Base-by-base conservation (phyloP, 352 stramenopile species). In the Phytopythium ostracodes region DNA sequence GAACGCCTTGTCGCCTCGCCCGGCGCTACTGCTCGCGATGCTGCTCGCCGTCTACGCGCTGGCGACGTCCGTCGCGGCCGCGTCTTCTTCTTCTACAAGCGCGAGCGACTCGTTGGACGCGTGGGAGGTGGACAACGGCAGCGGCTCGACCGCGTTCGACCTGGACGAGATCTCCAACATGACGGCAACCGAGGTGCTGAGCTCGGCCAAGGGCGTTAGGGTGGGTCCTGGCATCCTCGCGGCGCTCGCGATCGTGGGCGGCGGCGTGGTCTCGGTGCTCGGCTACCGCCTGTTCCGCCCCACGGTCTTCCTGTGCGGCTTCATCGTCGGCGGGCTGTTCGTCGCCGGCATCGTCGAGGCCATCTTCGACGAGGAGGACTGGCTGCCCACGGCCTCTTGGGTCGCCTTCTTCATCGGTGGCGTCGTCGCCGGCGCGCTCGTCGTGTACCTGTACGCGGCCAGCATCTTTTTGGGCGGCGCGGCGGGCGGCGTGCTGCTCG, bases 261-360 rank as follows among this genome's bases (percentile, higher is more conserved):
- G 85, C 11, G 59, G 56, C 1, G 43, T 76, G 38, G 67, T 91
- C 33, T 84, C 78, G 54, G 40, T 89, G 0, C 65, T 70, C 1
- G 85, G 85, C 33, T 87, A 90, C 50, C 69, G 76, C 0, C 72
- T 87, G 20, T 76, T 88, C 59, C 83, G 80, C 11, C 76, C 73
- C 5, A 82, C 77, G 0, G 78, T 87, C 24, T 83, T 92, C 49
- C 74, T 78, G 57, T 90, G 73, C 59, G 83, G 75, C 38, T 94
- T 94, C 51, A 73, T 88, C 29, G 55, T 88, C 4, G 83, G 81
- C n/a, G 83, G 81, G 11, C 70, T 94, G 55, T 79, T 87, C 36
- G 71, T 86, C 4, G 68, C 77, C 1, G 72, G 75, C 2, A 63
- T 91, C n/a, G 52, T 88, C 15, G 84, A 86, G n/a, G 64, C 64